Evolutionary conservation across 148 eudicot genomes (phyloP), one percentile per base, ranked within the genome.

Genomic region (Cornus controversa): DNA sequence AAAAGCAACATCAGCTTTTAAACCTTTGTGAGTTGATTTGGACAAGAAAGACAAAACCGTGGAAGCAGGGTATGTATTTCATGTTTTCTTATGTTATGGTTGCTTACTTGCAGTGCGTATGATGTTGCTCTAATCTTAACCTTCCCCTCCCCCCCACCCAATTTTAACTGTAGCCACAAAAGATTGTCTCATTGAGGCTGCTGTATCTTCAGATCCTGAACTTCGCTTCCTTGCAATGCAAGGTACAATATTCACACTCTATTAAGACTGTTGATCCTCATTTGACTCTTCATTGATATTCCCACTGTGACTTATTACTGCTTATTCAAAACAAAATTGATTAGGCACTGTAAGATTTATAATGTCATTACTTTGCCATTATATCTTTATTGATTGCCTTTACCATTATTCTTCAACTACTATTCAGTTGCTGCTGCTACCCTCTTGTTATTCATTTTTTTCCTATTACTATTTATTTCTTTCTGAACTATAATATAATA

Each of bases 181-280:
- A 58, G 71, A 71, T 72, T 71, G 31, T 62, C 57, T 83, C 70
- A 73, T 82, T 71, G 89, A 84, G 71, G 80, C 77, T 40, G 91
- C 91, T 45, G 81, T 85, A 54, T 89, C 93, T 66, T 80, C 84
- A 34, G 78, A 82, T 73, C 80, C 90, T 71, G 91, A 88, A 74
- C 88, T 96, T 79, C 94, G 99, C 73, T 78, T 66, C 69, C 88
- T 93, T 28, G 90, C 98, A 18, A 81, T 90, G 86, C 87, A 96
- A 88, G 98, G 98, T 94, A 83, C 36, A 75, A 50, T 13, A 6
- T 57, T 53, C 54, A 23, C 14, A 36, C 79, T 67, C 57, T 74
- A 45, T n/a, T 72, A 23, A 28, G 53, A 66, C 57, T 58, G 57
- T 64, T 71, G 54, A 26, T 60, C 10, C 11, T 22, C 40, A 26